Conservation (phyloP, 495 filamentous ascomycete genomes). For the Stereocaulon alpinum region DNA sequence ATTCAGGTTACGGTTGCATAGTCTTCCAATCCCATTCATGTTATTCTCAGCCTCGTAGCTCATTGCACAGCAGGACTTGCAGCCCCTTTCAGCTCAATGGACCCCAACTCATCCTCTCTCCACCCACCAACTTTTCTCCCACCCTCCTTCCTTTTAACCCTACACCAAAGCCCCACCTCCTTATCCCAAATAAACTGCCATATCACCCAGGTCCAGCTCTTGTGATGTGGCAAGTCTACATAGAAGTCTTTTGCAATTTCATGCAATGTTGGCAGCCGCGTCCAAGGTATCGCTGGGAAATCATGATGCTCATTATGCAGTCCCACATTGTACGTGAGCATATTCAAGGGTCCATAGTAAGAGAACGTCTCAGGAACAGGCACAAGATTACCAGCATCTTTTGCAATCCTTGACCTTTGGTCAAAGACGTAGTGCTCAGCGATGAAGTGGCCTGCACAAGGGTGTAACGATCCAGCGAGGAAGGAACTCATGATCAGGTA, state of each 20-base stretch:
- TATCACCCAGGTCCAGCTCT: conserved; percentile 84
- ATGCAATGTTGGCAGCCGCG: conserved; percentile 60
- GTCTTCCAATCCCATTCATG: not conserved
- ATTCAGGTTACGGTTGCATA: not conserved
- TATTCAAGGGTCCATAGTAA: conserved; percentile 90
- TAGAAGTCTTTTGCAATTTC: conserved; percentile 90
- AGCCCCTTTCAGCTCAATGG: conserved; percentile 19
- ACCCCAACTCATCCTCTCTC: conserved; percentile 44
- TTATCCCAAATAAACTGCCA: conserved; percentile 91
- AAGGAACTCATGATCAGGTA: conserved; percentile 85
- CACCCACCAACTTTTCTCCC: conserved; percentile 57
- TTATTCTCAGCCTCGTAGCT: not conserved
- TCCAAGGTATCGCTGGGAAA: conserved; percentile 96
- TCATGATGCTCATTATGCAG: conserved; percentile 98
- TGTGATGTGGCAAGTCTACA: conserved; percentile 71
- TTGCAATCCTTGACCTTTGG: conserved; percentile 29
- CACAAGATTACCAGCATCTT: conserved; percentile 36
- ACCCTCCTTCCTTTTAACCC: conserved; percentile 84
- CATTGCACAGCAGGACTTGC: not conserved
- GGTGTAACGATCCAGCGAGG: conserved; percentile 86
- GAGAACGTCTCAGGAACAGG: conserved; percentile 89
- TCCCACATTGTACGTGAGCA: conserved; percentile 93
- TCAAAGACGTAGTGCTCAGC: conserved; percentile 98
- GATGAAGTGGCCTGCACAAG: conserved; percentile 96
- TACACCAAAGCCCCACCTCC: conserved; percentile 76